phyloP scores from a whole-genome alignment of 768 basidiomycete species.

The Sporobolomyces pararoseus region DNA sequence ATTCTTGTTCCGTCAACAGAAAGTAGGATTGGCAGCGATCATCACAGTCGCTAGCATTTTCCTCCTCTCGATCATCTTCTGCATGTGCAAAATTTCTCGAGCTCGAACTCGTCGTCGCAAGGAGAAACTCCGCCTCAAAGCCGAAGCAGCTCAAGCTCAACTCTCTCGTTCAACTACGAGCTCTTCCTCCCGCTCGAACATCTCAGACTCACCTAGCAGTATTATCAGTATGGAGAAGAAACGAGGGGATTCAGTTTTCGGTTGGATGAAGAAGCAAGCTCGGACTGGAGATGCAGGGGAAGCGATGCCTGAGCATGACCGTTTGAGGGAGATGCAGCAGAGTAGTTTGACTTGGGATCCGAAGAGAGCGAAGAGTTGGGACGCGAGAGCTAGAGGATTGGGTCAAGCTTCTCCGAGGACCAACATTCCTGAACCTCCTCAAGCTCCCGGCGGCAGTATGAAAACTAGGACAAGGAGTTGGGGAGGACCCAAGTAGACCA shows the following conservation, averaged over 20 bases:
- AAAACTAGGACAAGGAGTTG: constrained; percentile 7
- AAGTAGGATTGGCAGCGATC: constrained; percentile 10
- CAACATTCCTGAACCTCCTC: not conserved
- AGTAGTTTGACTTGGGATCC: not conserved
- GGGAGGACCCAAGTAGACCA: not conserved
- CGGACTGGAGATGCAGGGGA: not conserved
- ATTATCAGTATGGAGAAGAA: not conserved
- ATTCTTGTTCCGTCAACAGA: not conserved
- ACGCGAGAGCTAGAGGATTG: constrained; percentile 3
- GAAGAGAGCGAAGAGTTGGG: constrained; percentile 14
- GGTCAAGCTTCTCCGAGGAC: not conserved
- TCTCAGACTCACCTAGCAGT: not conserved
- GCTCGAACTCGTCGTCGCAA: constrained; percentile 3
- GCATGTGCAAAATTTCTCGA: constrained; percentile 3
- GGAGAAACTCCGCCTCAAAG: constrained; percentile 10
- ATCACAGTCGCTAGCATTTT: not conserved
- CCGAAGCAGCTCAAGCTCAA: not conserved
- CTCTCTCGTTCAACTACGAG: constrained; percentile 1
- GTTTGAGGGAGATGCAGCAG: constrained; percentile 6
- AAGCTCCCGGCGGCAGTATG: constrained; percentile 13
- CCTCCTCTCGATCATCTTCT: constrained; percentile 8
- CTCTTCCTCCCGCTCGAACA: not conserved
- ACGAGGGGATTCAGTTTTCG: not conserved
- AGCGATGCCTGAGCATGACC: not conserved
- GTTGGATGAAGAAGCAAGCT: constrained; percentile 8